These are phyloP conservation scores for Ganoderma sinense DNA, from an alignment of 1,284 basidiomycete species.

Conservation along the genomic window DNA sequence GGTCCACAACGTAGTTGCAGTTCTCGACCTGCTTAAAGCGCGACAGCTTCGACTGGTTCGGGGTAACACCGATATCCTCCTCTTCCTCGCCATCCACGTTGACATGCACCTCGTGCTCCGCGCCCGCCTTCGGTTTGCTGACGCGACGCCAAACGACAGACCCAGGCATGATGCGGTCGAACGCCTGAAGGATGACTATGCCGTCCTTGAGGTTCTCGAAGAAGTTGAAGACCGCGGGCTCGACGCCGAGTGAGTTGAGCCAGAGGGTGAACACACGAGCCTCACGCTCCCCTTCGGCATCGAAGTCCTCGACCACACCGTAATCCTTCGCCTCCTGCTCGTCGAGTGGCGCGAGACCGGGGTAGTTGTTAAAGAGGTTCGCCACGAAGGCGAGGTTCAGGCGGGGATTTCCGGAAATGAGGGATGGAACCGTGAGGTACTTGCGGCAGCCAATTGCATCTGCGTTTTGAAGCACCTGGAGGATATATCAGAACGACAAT, in stretches of 20 bases:
- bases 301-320: constrained; percentile 94
- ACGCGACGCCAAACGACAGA: constrained; percentile 95
- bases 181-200: constrained; percentile 91
- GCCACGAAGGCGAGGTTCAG: constrained; percentile 99
- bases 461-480: constrained; percentile 88
- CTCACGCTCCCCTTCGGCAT: constrained; percentile 98
- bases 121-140: constrained; percentile 86
- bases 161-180: constrained; percentile 94
- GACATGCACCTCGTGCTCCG: constrained; percentile 44
- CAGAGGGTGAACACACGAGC: constrained; percentile 98
- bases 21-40: constrained; percentile 99
- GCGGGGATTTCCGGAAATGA: constrained; percentile 96
- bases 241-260: constrained; percentile 97
- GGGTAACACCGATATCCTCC: constrained; percentile 78
- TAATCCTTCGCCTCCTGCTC: constrained; percentile 88
- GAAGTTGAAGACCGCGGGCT: constrained; percentile 95
- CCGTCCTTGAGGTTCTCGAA: constrained; percentile 97
- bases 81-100: constrained; percentile 69
- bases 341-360: constrained; percentile 91
- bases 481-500: not conserved
- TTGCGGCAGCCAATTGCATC: constrained; percentile 95
- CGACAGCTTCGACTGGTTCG: constrained; percentile 85
- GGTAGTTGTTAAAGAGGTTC: constrained; percentile 98
- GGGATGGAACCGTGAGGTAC: constrained; percentile 92
- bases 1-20: constrained; percentile 95